phyloP scores from a whole-genome alignment of 2,329 filamentous ascomycete genomes.

The Kalmusia sp. region DNA sequence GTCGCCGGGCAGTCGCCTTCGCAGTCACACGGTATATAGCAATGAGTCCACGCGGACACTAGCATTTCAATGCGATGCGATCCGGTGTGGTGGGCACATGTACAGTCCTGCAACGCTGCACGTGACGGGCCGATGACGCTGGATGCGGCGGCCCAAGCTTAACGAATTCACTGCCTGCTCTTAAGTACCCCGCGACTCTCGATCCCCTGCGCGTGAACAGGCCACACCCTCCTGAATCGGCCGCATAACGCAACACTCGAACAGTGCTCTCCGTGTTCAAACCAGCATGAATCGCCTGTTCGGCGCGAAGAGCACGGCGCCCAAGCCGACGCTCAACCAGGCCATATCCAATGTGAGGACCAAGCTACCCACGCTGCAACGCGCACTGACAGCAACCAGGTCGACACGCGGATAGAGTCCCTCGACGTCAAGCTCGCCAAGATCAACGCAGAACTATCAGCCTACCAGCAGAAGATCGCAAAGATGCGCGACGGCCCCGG shows the following conservation, averaged over 20 bases:
- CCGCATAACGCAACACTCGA: not conserved
- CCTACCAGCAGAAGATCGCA: constrained; percentile 84
- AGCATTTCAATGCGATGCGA: not conserved
- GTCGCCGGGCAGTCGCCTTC: not conserved
- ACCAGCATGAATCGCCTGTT: constrained; percentile 93
- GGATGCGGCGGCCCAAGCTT: constrained; percentile 3
- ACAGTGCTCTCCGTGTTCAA: not conserved
- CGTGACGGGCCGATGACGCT: constrained; percentile 12
- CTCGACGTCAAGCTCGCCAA: constrained; percentile 95
- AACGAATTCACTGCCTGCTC: not conserved
- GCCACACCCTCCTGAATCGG: too few relatives aligned
- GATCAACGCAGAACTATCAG: constrained; percentile 86
- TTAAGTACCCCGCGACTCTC: not conserved
- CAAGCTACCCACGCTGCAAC: constrained; percentile 12
- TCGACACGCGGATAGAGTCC: constrained; percentile 80
- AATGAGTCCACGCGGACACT: too few relatives aligned
- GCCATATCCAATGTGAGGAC: constrained; percentile 78
- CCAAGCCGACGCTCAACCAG: constrained; percentile 85
- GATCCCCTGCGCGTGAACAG: too few relatives aligned
- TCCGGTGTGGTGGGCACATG: not conserved
- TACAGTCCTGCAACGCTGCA: not conserved
- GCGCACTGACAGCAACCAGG: constrained; percentile 53
- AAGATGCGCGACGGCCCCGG: constrained; percentile 97
- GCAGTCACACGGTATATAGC: not conserved
- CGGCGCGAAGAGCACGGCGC: constrained; percentile 82